Base-by-base conservation (phyloP, 2,329 filamentous ascomycete genomes). In the Fusarium vanettenii region DNA sequence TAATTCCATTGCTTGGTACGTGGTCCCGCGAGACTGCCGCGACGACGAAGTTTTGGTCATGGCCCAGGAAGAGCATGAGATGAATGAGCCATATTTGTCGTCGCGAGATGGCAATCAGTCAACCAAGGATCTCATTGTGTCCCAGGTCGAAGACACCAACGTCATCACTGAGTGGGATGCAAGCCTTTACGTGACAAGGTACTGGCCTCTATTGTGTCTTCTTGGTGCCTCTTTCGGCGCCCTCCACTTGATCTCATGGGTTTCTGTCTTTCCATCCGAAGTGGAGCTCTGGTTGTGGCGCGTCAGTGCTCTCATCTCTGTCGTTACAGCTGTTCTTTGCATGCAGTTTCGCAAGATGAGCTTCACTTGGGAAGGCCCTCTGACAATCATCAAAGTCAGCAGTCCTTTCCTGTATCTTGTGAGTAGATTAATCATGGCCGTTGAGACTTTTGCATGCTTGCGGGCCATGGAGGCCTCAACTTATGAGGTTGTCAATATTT, bases 371-470 rank as follows among this genome's bases (percentile, higher is more conserved):
- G 18, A 69, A 13, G 50, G 66, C 4, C n/a, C 56, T 5, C 16
- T 66, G 52, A 69, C 71, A 2, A 13, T 66, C 8, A 29, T 69
- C 27, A 69, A 69, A 29, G 22, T 60, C 22, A 59, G 37, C 14
- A 72, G 70, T 13, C 69, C 61, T 8, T 20, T 73, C 7, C 45
- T 73, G 18, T 73, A 72, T 60, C 69, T 71, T 35, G 39, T 31
- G 10, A 72, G 66, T 18, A 50, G 71, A 39, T 52, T 70, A 8
- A 20, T 72, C 13, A 73, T 66, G 62, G 62, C 61, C 10, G 66
- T 60, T 10, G 66, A 73, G 59, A 66, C 61, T 9, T 72, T 72
- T 41, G 70, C 60, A 9, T 65, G 65, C 0, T 55, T 69, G 9
- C 29, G 69, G 37, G 69, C 69, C 5, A 72, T 69, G 65, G 65